These are phyloP conservation scores for Herpetomonas samuelpessoai DNA, from an alignment of 208 protist genomes.

Conservation along the genomic window DNA sequence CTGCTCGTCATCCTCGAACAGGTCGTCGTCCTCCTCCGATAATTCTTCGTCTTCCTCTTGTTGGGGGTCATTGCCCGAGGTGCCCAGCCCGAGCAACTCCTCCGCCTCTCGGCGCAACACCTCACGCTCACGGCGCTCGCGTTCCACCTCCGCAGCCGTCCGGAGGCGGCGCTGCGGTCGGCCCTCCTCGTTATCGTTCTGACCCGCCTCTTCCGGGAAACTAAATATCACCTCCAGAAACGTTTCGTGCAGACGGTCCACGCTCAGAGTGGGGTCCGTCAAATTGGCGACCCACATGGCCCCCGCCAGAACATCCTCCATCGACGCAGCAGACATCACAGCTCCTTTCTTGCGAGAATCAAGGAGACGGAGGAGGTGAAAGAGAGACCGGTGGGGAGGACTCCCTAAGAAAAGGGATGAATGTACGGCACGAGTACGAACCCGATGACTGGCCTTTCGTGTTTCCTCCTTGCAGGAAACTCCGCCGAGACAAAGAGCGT, in stretches of 20 bases:
- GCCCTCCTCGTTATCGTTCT: slow-evolving; percentile 10
- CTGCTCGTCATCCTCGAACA: slow-evolving; percentile 17
- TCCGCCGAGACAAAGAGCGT: too few relatives aligned
- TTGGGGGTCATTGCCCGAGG: slow-evolving; percentile 18
- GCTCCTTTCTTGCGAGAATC: too few relatives aligned
- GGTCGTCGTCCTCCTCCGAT: slow-evolving; percentile 25
- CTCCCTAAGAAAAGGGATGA: too few relatives aligned
- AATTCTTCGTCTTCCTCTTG: slow-evolving; percentile 31
- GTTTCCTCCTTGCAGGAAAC: too few relatives aligned
- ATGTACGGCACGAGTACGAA: too few relatives aligned
- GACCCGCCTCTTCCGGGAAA: slow-evolving; percentile 21
- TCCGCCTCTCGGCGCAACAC: slow-evolving; percentile 44
- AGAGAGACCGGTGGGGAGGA: too few relatives aligned
- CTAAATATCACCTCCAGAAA: slow-evolving; percentile 75
- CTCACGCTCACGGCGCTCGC: slow-evolving; percentile 37
- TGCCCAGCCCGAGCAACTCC: slow-evolving; percentile 29
- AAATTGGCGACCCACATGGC: slow-evolving; percentile 60
- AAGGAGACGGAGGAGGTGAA: too few relatives aligned
- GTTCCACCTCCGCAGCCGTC: slow-evolving; percentile 57
- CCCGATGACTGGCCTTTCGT: too few relatives aligned
- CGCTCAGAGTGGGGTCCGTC: slow-evolving; percentile 57
- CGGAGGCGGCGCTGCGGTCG: slow-evolving; percentile 20
- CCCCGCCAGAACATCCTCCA: slow-evolving; percentile 57
- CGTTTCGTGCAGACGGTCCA: slow-evolving; percentile 62
- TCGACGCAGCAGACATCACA: slow-evolving; percentile 9